These are phyloP conservation scores for Calonectria fujianensis DNA, from an alignment of 2,329 filamentous ascomycete species.

Conservation along the genomic window DNA sequence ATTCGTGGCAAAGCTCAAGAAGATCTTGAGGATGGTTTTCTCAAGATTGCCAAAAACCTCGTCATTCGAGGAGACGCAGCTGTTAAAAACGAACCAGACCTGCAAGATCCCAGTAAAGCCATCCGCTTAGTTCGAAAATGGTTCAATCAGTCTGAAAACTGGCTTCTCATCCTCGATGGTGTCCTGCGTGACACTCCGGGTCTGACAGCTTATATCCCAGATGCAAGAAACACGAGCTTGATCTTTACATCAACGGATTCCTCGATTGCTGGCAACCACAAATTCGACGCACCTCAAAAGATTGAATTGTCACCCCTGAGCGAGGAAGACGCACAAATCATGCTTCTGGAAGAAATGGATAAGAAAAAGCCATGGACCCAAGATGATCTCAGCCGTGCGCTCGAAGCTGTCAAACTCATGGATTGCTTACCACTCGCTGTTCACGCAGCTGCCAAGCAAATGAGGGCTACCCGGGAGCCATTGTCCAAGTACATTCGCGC, in stretches of 20 bases:
- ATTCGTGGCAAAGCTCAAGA: conserved; percentile 51
- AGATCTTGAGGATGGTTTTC: conserved; percentile 53
- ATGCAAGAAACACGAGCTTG: conserved; percentile 49
- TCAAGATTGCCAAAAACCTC: conserved; percentile 49
- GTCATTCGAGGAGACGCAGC: conserved; percentile 41
- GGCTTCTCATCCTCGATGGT: conserved; percentile 53
- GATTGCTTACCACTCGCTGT: conserved; percentile 49
- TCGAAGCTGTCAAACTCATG: conserved; percentile 46
- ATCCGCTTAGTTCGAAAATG: conserved; percentile 49
- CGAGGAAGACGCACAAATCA: conserved; percentile 44
- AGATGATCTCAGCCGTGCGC: conserved; percentile 48
- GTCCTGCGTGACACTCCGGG: conserved; percentile 48
- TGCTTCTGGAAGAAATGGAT: conserved; percentile 52
- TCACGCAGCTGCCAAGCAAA: conserved; percentile 48
- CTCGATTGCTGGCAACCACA: conserved; percentile 50
- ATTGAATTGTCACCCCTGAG: conserved; percentile 47
- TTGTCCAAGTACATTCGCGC: conserved; percentile 52
- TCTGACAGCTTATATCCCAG: conserved; percentile 46
- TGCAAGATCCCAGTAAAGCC: conserved; percentile 43
- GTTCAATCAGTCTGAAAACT: conserved; percentile 49
- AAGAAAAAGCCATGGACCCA: conserved; percentile 50
- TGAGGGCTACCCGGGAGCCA: conserved; percentile 50
- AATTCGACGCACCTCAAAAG: conserved; percentile 51
- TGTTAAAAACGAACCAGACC: conserved; percentile 42
- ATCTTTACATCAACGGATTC: conserved; percentile 53